Conservation (phyloP, 345 rosid species). For the Brassica incana region DNA sequence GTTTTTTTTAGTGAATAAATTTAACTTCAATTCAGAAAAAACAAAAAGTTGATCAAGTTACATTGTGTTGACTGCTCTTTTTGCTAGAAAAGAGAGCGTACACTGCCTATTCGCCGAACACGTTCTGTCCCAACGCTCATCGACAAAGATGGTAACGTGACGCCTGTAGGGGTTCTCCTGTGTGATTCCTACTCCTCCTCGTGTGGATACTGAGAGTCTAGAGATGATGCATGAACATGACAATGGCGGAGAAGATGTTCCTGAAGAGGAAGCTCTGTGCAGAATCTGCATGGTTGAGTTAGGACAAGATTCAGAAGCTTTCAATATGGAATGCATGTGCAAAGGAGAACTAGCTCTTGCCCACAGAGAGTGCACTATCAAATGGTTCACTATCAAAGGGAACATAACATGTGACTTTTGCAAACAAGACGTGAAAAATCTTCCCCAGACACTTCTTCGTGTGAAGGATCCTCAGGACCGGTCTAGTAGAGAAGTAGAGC, state of each 20-base stretch:
- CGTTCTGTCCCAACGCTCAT: conserved; percentile 68
- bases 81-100: conserved; percentile 56
- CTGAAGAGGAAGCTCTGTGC: conserved; percentile 87
- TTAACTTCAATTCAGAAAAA: too few relatives aligned
- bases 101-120: conserved; percentile 68
- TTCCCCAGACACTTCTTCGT: conserved; percentile 85
- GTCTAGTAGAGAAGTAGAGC: conserved; percentile 31
- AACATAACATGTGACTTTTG: conserved; percentile 91
- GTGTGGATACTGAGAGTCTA: neutral
- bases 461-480: conserved; percentile 49
- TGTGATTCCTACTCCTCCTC: conserved; percentile 58
- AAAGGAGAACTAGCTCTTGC: conserved; percentile 91
- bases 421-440: conserved; percentile 80
- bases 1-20: too few relatives aligned
- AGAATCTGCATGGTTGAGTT: conserved; percentile 85
- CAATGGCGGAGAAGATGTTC: conserved; percentile 69
- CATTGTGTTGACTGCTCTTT: too few relatives aligned
- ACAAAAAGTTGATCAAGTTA: too few relatives aligned
- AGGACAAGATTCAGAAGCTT: conserved; percentile 75
- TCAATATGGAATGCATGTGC: conserved; percentile 97
- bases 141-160: conserved; percentile 54
- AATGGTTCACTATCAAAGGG: conserved; percentile 96
- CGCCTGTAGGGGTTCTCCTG: conserved; percentile 51
- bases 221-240: conserved; percentile 6
- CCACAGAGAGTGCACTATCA: conserved; percentile 77